phyloP scores from a whole-genome alignment of 2,329 filamentous ascomycete species.

The Rutstroemia sydowiana region DNA sequence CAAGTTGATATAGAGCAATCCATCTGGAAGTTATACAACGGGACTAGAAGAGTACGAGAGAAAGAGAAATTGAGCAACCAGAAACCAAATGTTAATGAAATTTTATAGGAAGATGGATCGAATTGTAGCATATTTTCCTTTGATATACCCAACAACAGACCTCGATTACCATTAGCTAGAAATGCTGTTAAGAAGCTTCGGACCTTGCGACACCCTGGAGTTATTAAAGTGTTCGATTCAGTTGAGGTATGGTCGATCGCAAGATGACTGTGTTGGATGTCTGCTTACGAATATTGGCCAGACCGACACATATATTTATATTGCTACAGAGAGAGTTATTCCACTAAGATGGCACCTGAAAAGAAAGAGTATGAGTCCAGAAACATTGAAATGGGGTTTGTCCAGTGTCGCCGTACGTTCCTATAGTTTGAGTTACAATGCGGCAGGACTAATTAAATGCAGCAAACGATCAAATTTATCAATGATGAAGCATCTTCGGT shows the following conservation, averaged over 20 bases:
- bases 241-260: conserved; percentile 60
- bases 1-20: conserved; percentile 86
- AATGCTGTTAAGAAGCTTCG: conserved; percentile 92
- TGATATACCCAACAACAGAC: conserved; percentile 74
- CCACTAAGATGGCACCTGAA: conserved; percentile 87
- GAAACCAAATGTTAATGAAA: conserved; percentile 13
- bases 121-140: conserved; percentile 97
- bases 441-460: conserved; percentile 6
- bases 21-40: conserved; percentile 95
- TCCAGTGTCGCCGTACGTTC: conserved; percentile 68
- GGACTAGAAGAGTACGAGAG: conserved; percentile 66
- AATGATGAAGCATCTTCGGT: conserved; percentile 89
- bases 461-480: conserved; percentile 92
- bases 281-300: conserved; percentile 32
- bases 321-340: conserved; percentile 84
- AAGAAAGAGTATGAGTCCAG: conserved; percentile 77
- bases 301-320: conserved; percentile 93
- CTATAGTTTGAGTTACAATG: too few species aligned
- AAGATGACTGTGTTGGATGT: conserved; percentile 8
- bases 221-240: conserved; percentile 89
- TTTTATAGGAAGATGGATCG: conserved; percentile 74
- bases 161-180: conserved; percentile 75
- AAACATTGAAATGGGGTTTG: conserved; percentile 95
- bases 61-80: not conserved
- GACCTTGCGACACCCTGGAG: conserved; percentile 86